These are phyloP conservation scores for Metschnikowia matae DNA, from an alignment of 805 yeast species.

Conservation along the genomic window DNA sequence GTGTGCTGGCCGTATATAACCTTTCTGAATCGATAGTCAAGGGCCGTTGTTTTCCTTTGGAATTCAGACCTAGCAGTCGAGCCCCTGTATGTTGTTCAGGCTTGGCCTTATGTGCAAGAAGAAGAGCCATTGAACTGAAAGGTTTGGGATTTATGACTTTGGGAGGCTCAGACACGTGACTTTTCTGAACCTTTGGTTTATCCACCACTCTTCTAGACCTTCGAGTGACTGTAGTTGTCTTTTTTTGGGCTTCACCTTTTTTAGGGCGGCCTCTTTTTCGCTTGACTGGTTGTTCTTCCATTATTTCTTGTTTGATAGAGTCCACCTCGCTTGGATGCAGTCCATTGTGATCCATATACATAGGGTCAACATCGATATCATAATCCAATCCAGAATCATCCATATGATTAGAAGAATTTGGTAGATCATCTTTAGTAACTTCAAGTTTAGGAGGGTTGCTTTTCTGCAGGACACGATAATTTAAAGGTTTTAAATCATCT, in stretches of 20 bases:
- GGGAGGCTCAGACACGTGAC: conserved; percentile 2
- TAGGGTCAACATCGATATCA: no score
- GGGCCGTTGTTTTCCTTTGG: conserved; percentile 26
- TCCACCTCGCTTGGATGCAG: no score
- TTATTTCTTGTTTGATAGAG: neutral
- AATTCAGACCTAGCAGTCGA: conserved; percentile 16
- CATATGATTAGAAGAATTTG: no score
- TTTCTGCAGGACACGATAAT: neutral
- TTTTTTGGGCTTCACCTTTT: conserved; percentile 11
- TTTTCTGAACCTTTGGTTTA: conserved; percentile 12
- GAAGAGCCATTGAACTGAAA: conserved; percentile 10
- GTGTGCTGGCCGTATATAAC: conserved; percentile 18
- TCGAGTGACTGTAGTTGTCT: conserved; percentile 12
- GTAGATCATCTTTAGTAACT: no score
- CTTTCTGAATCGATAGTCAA: conserved; percentile 28
- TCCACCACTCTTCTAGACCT: conserved; percentile 14
- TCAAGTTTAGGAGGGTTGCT: no score
- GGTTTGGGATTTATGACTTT: conserved; percentile 8
- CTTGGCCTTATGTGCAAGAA: conserved; percentile 5
- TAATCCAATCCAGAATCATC: no score
- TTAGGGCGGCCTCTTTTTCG: conserved; percentile 18
- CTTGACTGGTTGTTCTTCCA: conserved; percentile 1
- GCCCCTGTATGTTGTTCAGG: neutral
- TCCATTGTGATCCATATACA: no score
- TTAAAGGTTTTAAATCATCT: neutral